A percentile compares a stretch with the other conserved stretches of the same genome.
Conservation (phyloP, 1,139 yeast genomes). For the Diutina sp. region DNA sequence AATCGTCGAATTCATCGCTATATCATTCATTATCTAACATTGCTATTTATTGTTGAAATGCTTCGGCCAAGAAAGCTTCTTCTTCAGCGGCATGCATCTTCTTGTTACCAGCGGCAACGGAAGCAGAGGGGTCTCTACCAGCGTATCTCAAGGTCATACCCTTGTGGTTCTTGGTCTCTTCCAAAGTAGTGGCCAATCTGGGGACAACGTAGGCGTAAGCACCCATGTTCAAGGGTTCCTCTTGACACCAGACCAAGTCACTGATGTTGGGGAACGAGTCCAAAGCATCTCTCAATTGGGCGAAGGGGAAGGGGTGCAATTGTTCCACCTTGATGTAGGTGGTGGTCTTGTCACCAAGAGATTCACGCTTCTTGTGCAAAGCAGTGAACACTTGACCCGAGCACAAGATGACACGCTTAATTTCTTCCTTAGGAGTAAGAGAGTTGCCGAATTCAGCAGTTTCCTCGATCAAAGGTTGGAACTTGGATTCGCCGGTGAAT, state of each 20-base stretch:
- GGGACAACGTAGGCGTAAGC: slow-evolving; percentile 71
- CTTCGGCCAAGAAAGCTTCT: slow-evolving; percentile 72
- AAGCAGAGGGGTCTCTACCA: slow-evolving; percentile 97
- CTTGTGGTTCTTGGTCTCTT: slow-evolving; percentile 58
- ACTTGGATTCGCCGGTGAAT: slow-evolving; percentile 83
- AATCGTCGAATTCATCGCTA: background rate
- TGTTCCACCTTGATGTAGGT: slow-evolving; percentile 89
- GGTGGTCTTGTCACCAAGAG: slow-evolving; percentile 64
- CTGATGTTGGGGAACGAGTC: slow-evolving; percentile 70
- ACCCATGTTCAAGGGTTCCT: slow-evolving; percentile 98
- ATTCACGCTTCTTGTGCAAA: slow-evolving; percentile 76
- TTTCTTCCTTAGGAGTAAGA: slow-evolving; percentile 69
- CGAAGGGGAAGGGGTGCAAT: slow-evolving; percentile 97
- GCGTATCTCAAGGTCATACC: slow-evolving; percentile 63
- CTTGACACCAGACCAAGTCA: slow-evolving; percentile 96
- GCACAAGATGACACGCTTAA: slow-evolving; percentile 75
- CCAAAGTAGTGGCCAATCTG: slow-evolving; percentile 64
- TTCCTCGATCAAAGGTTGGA: slow-evolving; percentile 84
- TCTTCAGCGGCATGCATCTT: slow-evolving; percentile 82
- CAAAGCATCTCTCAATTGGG: slow-evolving; percentile 78
- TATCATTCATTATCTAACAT: slow-evolving; percentile 1
- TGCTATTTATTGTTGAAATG: slow-evolving; percentile 27
- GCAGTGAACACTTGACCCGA: slow-evolving; percentile 95
- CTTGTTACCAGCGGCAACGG: slow-evolving; percentile 97
- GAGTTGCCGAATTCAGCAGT: slow-evolving; percentile 73